phyloP scores from a whole-genome alignment of 2,329 filamentous ascomycete genomes.

The Apiospora hydei region DNA sequence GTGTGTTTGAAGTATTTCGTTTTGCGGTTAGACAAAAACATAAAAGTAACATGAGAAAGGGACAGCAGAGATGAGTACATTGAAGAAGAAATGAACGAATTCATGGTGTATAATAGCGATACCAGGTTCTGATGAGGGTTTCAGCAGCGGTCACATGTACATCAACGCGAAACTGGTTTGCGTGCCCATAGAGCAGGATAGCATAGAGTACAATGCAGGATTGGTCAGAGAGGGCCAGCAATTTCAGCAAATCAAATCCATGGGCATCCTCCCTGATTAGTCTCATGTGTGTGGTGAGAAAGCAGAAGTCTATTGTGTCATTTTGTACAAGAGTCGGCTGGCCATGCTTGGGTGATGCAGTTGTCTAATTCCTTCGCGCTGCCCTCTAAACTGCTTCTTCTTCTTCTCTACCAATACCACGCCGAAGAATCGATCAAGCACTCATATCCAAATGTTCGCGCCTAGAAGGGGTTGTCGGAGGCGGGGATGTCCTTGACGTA shows the following conservation, averaged over 20 bases:
- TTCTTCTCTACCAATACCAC: slow-evolving; percentile 12
- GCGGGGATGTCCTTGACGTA: slow-evolving; percentile 63
- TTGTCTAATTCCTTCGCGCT: neutral
- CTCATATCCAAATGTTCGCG: neutral
- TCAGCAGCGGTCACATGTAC: neutral
- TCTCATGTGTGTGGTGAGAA: slow-evolving; percentile 8
- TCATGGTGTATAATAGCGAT: slow-evolving; percentile 23
- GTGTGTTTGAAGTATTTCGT: neutral
- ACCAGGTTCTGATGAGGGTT: neutral
- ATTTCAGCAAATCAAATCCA: neutral
- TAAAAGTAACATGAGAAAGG: neutral
- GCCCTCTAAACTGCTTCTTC: neutral
- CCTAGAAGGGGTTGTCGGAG: slow-evolving; percentile 58
- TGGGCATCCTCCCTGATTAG: neutral
- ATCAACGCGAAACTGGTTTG: neutral
- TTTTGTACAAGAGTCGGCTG: slow-evolving; percentile 28
- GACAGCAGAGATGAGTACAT: neutral
- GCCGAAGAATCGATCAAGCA: neutral
- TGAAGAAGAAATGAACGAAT: neutral
- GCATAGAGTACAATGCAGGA: slow-evolving; percentile 1
- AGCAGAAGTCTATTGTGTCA: slow-evolving; percentile 29
- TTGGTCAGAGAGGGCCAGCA: neutral
- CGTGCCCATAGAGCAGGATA: slow-evolving; percentile 9
- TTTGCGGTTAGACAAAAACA: slow-evolving; percentile 7
- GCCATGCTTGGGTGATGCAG: slow-evolving; percentile 13